Base-by-base conservation (phyloP, 208 protist species). In the Porcisia hertigi region DNA sequence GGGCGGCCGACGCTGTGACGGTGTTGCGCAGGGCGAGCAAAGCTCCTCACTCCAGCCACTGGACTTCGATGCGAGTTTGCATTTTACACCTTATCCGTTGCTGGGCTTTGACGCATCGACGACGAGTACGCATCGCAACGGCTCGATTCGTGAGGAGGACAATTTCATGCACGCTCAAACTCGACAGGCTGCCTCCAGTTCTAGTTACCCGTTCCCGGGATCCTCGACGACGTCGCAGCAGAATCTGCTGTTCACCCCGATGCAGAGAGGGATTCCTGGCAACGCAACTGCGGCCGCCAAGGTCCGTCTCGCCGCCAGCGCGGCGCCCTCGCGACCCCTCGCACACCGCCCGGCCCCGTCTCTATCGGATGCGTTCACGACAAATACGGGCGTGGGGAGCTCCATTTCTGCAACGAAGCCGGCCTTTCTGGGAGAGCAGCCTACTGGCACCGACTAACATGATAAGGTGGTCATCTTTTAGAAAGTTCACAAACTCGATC, bases 21-120 rank as follows among this genome's bases (percentile, higher is more conserved):
- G 60, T 2, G n/a, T 34, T 8, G 57, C 43, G 9, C 14, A 64
- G 7, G 72, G 72, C 8, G 79, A 75, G 53, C 59, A 69, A 5
- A 79, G 69, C 74, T 53, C 6, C 47, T 64, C 62, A 30, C 74
- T 76, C 43, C 72, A 77, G 39, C 70, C 79, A 1, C 63, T 75
- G n/a, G 70, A 84, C 70, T 80, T 84, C 41, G 85, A 92, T 64
- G 57, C 43, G 3, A 86, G 83, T 52, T 67, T 87, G 59, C 73
- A 86, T 53, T 85, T 84, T 41, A 85, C 78, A 6, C 71, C 79
- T 16, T 73, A 80, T 7, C 79, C 79, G 59, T 72, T 87, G 52
- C 55, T 80, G 6, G 76, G 71, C 41, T 84, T 84, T 60, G 82
- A 88, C 65, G 74, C 62, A 11, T 88, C 83, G 16, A 81, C 66